A percentile compares a stretch with the other conserved stretches of the same genome.
Conservation (phyloP, 768 basidiomycete species). For the Russula emetica region DNA sequence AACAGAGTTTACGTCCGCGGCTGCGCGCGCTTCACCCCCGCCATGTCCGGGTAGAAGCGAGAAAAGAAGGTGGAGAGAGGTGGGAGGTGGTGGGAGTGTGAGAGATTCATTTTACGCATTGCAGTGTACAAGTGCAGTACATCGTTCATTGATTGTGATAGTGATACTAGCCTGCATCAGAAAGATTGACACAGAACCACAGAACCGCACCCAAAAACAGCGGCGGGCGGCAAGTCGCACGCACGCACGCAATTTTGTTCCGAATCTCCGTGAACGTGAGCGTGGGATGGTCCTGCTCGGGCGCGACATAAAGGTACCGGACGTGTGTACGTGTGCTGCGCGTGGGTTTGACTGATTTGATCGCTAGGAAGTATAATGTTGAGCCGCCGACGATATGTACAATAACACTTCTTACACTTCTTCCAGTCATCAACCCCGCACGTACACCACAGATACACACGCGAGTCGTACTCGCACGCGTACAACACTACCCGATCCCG, state of each 20-base stretch:
- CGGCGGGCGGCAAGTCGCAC: background rate
- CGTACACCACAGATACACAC: slow-evolving; percentile 2
- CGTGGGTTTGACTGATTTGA: background rate
- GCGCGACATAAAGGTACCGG: slow-evolving; percentile 7
- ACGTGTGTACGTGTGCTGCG: background rate
- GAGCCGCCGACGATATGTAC: slow-evolving; percentile 2
- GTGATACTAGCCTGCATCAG: too few relatives aligned
- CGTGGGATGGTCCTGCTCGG: background rate
- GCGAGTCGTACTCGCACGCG: slow-evolving; percentile 13
- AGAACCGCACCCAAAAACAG: background rate
- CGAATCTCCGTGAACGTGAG: slow-evolving; percentile 24
- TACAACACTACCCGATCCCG: background rate
- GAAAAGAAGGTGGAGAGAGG: background rate
- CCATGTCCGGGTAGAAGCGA: slow-evolving; percentile 12
- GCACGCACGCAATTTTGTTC: slow-evolving; percentile 7
- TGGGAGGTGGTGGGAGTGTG: background rate
- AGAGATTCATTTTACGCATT: slow-evolving; percentile 7
- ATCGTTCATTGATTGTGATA: too few relatives aligned
- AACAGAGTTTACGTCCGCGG: slow-evolving; percentile 11
- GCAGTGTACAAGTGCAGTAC: background rate
- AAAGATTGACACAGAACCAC: too few relatives aligned
- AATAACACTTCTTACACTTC: background rate
- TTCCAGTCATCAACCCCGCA: background rate
- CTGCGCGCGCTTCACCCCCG: slow-evolving; percentile 20
- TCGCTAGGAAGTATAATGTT: background rate